Base-by-base conservation (phyloP, 2,329 filamentous ascomycete genomes). In the Apiospora arundinis region DNA sequence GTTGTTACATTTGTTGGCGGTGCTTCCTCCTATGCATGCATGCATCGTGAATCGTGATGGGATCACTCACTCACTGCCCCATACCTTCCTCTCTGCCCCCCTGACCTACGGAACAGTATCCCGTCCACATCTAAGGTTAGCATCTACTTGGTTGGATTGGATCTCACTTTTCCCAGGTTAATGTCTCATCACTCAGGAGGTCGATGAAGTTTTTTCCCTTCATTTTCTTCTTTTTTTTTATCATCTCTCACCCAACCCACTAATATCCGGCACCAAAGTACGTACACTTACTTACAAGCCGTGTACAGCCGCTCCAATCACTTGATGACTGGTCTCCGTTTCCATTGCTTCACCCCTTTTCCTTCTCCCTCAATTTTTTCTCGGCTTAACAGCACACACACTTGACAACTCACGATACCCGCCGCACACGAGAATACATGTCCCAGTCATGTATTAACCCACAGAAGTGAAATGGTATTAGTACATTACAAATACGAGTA, bases 401-500 rank as follows among this genome's bases (percentile, higher is more conserved):
- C 56, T 6, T 21, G 8, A 40, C 32, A 63, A 32, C 18, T 40
- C 32, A 63, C 56, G 12, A 23, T 7, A 63, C 18, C 25, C 18
- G 28, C 28, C 32, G 56, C 32, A 63, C 9, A 11, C 56, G 56
- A 63, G 18, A 37, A 32, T 18, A 32, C 14, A 18, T 45, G 14
- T 45, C 42, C 12, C 4, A 16, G 2, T 12, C 42, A 14, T 45
- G 42, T 18, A 45, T 14, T 16, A 18, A 63, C 18, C n/a, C 52
- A 37, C 37, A 37, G 18, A 11, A 23, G 21, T 63, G 56, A 63
- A 63, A n/a, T 32, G 56, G 56, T 21, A 63, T 63, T 63, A 63
- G 32, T 63, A 40, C 32, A 63, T 63, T 63, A 63, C 9, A 9
- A 63, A 63, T 63, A 63, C 56, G 32, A 40, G 56, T 60, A 32